phyloP scores from a whole-genome alignment of 495 filamentous ascomycete genomes.

The Lasiosphaeria miniovina region DNA sequence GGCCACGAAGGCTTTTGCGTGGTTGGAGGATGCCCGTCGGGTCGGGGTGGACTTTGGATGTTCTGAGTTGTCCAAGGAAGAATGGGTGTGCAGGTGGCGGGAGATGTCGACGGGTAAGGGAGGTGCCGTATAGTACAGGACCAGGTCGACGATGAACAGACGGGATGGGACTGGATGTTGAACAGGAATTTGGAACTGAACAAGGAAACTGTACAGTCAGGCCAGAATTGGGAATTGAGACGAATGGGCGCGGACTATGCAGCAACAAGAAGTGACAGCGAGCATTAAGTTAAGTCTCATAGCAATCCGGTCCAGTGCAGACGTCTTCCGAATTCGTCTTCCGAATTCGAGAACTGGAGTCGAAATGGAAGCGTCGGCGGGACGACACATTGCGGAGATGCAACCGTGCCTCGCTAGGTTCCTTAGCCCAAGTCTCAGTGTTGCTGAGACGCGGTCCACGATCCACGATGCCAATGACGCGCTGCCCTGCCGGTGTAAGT shows the following conservation, averaged over 20 bases:
- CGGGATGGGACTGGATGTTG: no score
- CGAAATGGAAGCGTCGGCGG: constrained; percentile 4
- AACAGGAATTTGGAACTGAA: no score
- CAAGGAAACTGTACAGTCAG: no score
- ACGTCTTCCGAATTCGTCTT: neutral
- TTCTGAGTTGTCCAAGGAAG: no score
- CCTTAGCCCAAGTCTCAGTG: neutral
- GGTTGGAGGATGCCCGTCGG: no score
- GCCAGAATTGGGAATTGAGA: neutral
- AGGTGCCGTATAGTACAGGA: no score
- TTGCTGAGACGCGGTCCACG: constrained; percentile 29
- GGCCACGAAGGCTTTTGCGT: no score
- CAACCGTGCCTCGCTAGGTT: neutral
- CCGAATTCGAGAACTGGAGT: constrained; percentile 1
- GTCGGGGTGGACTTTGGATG: no score
- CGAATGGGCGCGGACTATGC: neutral
- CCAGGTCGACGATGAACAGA: no score
- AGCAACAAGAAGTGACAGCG: neutral
- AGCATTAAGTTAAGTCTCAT: neutral
- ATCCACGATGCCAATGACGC: constrained; percentile 18
- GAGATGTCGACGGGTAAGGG: no score
- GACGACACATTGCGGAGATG: constrained; percentile 1
- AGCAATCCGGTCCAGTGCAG: neutral
- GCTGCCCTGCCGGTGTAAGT: constrained; percentile 23
- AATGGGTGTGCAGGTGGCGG: no score